phyloP scores from a whole-genome alignment of 441 rosid genomes.

The Adansonia madagascariensis region DNA sequence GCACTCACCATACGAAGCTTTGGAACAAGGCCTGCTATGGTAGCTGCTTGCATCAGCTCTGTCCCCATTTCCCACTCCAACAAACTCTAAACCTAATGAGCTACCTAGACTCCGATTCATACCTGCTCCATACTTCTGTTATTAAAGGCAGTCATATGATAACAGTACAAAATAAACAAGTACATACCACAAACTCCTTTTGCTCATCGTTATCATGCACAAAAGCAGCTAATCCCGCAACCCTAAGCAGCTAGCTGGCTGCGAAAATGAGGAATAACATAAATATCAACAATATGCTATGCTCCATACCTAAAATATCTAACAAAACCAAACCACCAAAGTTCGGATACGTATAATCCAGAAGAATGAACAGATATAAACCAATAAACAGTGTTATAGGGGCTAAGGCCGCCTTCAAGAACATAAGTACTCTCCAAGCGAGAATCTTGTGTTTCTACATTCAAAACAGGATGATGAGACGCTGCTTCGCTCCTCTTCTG shows the following conservation, averaged over 20 bases:
- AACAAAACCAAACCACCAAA: too few relatives aligned
- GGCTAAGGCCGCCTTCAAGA: too few relatives aligned
- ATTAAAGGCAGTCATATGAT: not conserved
- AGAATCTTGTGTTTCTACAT: too few relatives aligned
- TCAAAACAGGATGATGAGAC: too few relatives aligned
- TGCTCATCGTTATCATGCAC: not conserved
- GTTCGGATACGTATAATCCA: too few relatives aligned
- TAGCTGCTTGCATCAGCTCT: not conserved
- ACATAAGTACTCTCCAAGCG: too few relatives aligned
- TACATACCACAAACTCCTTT: not conserved
- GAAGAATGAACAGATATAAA: too few relatives aligned
- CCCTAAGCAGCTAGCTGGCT: not conserved
- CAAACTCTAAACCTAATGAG: not conserved
- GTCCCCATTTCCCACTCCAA: not conserved
- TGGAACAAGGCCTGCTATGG: not conserved
- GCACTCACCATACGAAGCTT: not conserved
- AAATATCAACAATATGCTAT: too few relatives aligned
- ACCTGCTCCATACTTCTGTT: not conserved
- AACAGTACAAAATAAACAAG: not conserved
- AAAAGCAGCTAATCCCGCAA: conserved; percentile 3
- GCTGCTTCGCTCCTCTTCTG: too few relatives aligned
- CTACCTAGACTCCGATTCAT: not conserved
- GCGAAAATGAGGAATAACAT: too few relatives aligned
- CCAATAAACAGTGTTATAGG: too few relatives aligned
- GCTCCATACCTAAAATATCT: too few relatives aligned